A percentile compares a stretch with the other conserved stretches of the same genome.
phyloP scores from a whole-genome alignment of 805 yeast genomes.

The Myxozyma lipomycoides region DNA sequence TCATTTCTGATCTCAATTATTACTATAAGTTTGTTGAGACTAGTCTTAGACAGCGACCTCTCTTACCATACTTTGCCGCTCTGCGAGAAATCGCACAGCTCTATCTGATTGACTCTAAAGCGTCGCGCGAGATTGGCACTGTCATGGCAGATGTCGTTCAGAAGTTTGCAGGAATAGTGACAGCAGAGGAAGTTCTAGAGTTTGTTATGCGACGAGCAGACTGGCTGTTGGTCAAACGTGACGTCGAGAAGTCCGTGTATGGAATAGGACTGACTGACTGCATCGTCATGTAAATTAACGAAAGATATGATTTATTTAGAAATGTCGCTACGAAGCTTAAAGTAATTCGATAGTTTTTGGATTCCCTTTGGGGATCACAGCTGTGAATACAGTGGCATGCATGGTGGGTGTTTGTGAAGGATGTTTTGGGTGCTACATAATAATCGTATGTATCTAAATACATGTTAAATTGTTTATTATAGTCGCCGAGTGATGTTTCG shows the following conservation, averaged over 20 bases:
- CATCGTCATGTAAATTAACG: slow-evolving; percentile 25
- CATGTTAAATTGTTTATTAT: too few species aligned
- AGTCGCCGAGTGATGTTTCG: too few species aligned
- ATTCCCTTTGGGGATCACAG: too few species aligned
- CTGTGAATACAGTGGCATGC: too few species aligned
- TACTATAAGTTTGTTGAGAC: slow-evolving; percentile 64
- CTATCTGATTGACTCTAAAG: slow-evolving; percentile 65
- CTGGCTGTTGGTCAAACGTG: slow-evolving; percentile 70
- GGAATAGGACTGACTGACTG: slow-evolving; percentile 79
- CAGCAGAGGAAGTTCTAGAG: slow-evolving; percentile 91
- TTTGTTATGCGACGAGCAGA: slow-evolving; percentile 84
- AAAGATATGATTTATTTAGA: too few species aligned
- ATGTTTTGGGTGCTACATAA: too few species aligned
- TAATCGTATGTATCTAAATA: too few species aligned
- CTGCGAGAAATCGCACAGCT: slow-evolving; percentile 81
- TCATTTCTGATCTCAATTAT: slow-evolving; percentile 63
- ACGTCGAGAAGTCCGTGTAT: slow-evolving; percentile 92
- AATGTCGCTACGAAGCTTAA: too few species aligned
- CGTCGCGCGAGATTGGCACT: slow-evolving; percentile 79
- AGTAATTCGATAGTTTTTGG: too few species aligned
- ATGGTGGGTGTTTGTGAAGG: too few species aligned
- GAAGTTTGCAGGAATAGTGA: slow-evolving; percentile 81
- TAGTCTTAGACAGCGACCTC: slow-evolving; percentile 47
- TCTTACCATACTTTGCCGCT: slow-evolving; percentile 72
- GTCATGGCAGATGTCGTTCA: slow-evolving; percentile 71